A percentile compares a stretch with the other conserved stretches of the same genome.
These are phyloP conservation scores for Leptomonas seymouri DNA, from an alignment of 208 protist genomes.

Conservation along the genomic window DNA sequence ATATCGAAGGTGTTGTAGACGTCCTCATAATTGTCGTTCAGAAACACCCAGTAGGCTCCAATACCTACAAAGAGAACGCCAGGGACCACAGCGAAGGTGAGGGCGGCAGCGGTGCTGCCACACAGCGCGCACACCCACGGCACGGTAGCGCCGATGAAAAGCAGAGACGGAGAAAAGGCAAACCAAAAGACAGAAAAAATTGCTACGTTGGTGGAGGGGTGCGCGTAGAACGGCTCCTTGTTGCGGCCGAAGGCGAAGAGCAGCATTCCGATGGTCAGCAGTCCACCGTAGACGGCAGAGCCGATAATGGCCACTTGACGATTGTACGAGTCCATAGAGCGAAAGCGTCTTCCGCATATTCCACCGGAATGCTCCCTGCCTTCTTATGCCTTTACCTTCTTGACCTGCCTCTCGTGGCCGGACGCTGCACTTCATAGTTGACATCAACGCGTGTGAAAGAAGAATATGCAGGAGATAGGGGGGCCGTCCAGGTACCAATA, in stretches of 20 bases:
- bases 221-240: slow-evolving; percentile 30
- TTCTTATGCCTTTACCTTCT: neutral
- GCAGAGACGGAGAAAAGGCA: slow-evolving; percentile 48
- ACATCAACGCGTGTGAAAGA: neutral
- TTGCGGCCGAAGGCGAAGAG: slow-evolving; percentile 32
- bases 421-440: no score
- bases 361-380: neutral
- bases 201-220: slow-evolving; percentile 21
- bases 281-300: slow-evolving; percentile 46
- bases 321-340: slow-evolving; percentile 23
- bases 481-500: slow-evolving; percentile 3
- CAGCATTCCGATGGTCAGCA: slow-evolving; percentile 44
- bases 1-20: neutral
- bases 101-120: slow-evolving; percentile 29
- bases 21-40: slow-evolving; percentile 18
- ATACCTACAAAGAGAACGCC: slow-evolving; percentile 46
- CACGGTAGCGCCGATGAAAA: slow-evolving; percentile 46
- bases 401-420: neutral
- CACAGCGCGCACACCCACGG: slow-evolving; percentile 59
- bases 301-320: slow-evolving; percentile 60
- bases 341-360: neutral
- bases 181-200: slow-evolving; percentile 57
- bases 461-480: neutral
- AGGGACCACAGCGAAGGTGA: slow-evolving; percentile 51
- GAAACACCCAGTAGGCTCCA: slow-evolving; percentile 28